Evolutionary conservation across 1,284 basidiomycete genomes (phyloP), one percentile per base, ranked within the genome.

Genomic region (Naganishia liquefaciens): DNA sequence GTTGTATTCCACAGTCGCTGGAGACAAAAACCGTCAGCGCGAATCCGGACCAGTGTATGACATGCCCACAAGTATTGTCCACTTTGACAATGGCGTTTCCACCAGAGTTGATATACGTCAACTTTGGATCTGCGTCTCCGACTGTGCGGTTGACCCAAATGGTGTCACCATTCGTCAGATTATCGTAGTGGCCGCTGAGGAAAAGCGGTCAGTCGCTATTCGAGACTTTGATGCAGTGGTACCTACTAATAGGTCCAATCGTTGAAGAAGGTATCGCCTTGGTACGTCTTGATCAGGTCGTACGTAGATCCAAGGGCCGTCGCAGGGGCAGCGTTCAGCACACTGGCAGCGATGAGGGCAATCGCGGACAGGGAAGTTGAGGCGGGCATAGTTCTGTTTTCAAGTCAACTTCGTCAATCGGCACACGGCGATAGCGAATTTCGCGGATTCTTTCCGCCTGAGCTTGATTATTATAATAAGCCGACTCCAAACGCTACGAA

Each of bases 81-180:
- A 93, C 87, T 52, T 84, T 82, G 87, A 95, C 90, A 67, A 94
- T 78, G 11, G 88, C 88, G 75, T 90, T 84, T 21, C 89, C 88
- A 0, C 84, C 71, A 69, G 84, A 81, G 9, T 81, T 83, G 25
- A 74, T 72, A 73, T 90, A 92, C 70, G 91, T 74, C 33, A 74
- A 76, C 21, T 81, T 71, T 30, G 82, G 74, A 30, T 79, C 79
- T 28, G 71, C 68, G 68, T 73, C 75, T 74, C 76, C 79, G 43
- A 81, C 79, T 28, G 78, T 74, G 2, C 82, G 79, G 4, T 84
- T 83, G 54, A 87, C 81, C 75, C 75, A 80, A 65, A 74, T 76
- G 15, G 75, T 83, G 74, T 90, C 85, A 57, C 89, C 88, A 69
- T 87, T 87, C 42, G 86, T 88, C 6, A 87, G 77, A 70, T 88